Base-by-base conservation (phyloP, 352 stramenopile genomes). In the Phytophthora megakarya region DNA sequence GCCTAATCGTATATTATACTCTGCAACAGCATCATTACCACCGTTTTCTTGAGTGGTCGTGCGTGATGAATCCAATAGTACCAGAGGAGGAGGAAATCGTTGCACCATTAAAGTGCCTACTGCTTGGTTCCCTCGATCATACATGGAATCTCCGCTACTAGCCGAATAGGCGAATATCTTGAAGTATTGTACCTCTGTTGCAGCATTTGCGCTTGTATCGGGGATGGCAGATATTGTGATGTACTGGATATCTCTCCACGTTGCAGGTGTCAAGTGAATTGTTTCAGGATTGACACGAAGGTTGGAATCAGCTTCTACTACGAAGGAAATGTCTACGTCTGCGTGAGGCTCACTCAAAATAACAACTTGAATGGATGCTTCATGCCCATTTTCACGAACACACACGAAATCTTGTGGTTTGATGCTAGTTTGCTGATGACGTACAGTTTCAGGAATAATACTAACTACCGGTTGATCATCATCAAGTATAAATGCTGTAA, bases 401-500 rank as follows among this genome's bases (percentile, higher is more conserved):
- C 69, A 72, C 3, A 89, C 76, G 33, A 77, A 77, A 35, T 71
- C 72, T 11, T 44, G 28, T 10, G 78, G 69, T 16, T 42, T 53
- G 26, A 6, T 30, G 16, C 63, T 49, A 18, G 63, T 58, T 33
- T 75, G 75, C 2, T 50, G 30, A 38, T 85, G 63, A 1, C 72
- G 71, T 28, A 80, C 38, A 21, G n/a, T 9, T 38, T 92, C 83
- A 1, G 76, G 73, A 8, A 21, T 3, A 18, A 88, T 8, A 5
- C 61, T 18, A 16, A 89, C 22, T n/a, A 68, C 65, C 5, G 72
- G 58, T 18, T 79, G 78, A 32, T 88, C 68, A 43, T 88, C 70
- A 56, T 89, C 81, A 1, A 92, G 61, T 32, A 84, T 73, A 51
- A 76, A 90, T 8, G 42, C 70, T 1, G 68, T 53, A 26, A 90